Percentiles rank a stretch among this genome's conserved stretches.
Conservation (phyloP, 257 asterid genomes). For the Solanum phureja region DNA sequence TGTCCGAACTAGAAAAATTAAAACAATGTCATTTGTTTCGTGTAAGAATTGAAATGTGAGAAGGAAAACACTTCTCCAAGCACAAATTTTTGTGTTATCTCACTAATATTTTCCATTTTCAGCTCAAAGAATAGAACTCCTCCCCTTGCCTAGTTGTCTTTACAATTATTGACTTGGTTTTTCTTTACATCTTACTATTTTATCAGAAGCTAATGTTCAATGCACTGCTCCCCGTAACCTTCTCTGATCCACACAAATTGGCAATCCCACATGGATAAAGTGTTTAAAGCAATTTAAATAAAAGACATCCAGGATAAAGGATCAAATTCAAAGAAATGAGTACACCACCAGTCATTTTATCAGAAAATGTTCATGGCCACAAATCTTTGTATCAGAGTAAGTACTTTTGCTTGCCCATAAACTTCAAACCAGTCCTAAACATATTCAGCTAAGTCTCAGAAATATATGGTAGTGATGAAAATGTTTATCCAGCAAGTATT, state of each 20-base stretch:
- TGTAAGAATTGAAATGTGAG: not conserved
- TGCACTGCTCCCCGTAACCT: not conserved
- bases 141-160: not conserved
- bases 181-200: not conserved
- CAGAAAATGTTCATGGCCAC: not conserved
- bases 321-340: not conserved
- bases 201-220: not conserved
- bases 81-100: not conserved
- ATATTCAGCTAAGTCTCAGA: not conserved
- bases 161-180: not conserved
- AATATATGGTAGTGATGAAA: not conserved
- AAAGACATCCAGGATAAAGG: not conserved
- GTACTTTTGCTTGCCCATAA: not conserved
- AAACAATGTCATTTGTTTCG: not conserved
- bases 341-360: not conserved
- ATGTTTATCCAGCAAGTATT: not conserved
- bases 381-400: not conserved
- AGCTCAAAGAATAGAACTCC: not conserved
- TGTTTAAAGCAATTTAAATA: not conserved
- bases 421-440: not conserved
- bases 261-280: not conserved
- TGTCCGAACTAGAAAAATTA: conserved; percentile 34
- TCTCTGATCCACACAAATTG: not conserved
- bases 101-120: not conserved
- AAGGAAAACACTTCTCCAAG: not conserved